Base-by-base conservation (phyloP, 345 rosid genomes). In the Eucalyptus fibrosa region DNA sequence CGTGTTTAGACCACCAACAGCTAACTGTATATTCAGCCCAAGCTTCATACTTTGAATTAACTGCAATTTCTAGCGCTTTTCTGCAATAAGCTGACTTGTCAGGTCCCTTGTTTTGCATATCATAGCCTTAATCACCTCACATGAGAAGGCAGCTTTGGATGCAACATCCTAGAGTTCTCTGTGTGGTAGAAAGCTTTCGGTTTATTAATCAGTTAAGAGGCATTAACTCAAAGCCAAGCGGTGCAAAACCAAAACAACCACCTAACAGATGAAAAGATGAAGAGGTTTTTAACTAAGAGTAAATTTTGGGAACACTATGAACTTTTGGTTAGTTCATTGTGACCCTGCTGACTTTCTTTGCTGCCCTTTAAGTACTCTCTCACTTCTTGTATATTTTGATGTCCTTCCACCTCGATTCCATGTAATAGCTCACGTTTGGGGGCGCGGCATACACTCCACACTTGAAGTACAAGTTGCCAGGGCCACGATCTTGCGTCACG, bases 371-470 rank as follows among this genome's bases (percentile, higher is more conserved):
- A 7, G 23, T 50, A n/a, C 51, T 49, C 56, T 26, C 10, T 32
- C 89, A 89, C 83, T 91, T 93, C 77, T 89, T 90, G 88, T 87
- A 92, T 40, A 93, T 89, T 87, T 92, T 92, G 83, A 93, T 91
- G 72, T 92, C 91, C 88, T 87, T 89, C 94, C 94, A 93, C 86
- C 88, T 90, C 23, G 93, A 90, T 51, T 92, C 93, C 93, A 92
- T 91, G 80, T 69, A 91, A 72, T 90, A 86, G 91, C 94, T 93
- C 50, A 90, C 88, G 21, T 83, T 82, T 1, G 11, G 65, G 2
- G 94, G 92, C 11, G 92, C 92, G 9, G 89, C 93, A 62, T 92
- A 93, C 32, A 93, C 93, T 9, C 94, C 93, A 53, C 93, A 92
- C 82, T 93, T 93, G 90, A 91, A 92, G 72, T 89, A 93, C 51